phyloP scores from a whole-genome alignment of 345 rosid genomes.

The Draba incana region DNA sequence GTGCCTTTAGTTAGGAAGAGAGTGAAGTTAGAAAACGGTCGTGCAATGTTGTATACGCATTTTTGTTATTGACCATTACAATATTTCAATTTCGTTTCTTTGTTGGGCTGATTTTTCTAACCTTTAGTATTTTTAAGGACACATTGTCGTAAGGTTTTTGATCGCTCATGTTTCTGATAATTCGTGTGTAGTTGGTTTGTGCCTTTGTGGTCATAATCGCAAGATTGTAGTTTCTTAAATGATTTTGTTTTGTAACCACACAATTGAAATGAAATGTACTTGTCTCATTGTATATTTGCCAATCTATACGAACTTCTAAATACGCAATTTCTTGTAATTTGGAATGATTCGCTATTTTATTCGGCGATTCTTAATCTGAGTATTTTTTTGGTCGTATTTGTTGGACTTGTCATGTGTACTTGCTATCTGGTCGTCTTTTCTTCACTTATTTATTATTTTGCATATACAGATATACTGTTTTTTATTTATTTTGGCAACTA shows the following conservation, averaged over 20 bases:
- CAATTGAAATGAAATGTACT: background rate
- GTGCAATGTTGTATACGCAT: background rate
- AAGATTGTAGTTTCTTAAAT: background rate
- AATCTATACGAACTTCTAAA: background rate
- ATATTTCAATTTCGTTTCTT: too few relatives aligned
- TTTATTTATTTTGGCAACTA: too few relatives aligned
- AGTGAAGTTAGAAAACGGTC: background rate
- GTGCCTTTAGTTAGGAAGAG: background rate
- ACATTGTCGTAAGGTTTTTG: background rate
- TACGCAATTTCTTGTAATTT: conserved; percentile 11
- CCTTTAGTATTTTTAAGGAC: too few relatives aligned
- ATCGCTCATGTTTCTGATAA: background rate
- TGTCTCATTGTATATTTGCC: background rate
- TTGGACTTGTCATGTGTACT: conserved; percentile 16
- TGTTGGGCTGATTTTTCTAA: too few relatives aligned
- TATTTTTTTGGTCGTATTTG: background rate
- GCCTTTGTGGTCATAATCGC: background rate
- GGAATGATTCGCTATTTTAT: background rate
- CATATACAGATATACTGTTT: too few relatives aligned
- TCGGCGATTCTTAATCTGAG: background rate
- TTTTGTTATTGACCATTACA: too few relatives aligned
- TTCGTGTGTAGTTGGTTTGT: background rate
- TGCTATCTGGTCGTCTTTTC: background rate
- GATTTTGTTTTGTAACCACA: background rate
- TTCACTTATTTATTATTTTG: too few relatives aligned